Evolutionary conservation across 805 yeast genomes (phyloP).

Genomic region (Barnettozyma populi): DNA sequence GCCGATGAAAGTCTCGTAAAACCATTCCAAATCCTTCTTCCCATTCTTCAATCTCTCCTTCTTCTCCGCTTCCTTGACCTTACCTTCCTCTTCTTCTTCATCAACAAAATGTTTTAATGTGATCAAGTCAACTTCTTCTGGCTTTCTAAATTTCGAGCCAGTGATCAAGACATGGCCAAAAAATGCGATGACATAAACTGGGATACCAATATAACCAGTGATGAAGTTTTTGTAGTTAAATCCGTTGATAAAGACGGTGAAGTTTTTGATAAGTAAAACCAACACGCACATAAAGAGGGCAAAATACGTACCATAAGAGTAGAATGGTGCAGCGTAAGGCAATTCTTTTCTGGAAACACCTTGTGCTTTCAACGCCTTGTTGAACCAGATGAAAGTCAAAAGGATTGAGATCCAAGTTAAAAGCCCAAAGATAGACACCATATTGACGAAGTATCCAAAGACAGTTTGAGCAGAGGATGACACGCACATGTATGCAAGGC

Average conservation of each 20-base stretch:
- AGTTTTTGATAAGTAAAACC: slow-evolving; percentile 61
- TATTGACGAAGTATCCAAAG: slow-evolving; percentile 68
- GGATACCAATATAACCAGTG: slow-evolving; percentile 72
- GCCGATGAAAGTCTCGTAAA: slow-evolving; percentile 39
- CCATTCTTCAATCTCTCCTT: slow-evolving; percentile 20
- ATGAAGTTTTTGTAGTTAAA: slow-evolving; percentile 64
- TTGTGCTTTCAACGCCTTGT: slow-evolving; percentile 61
- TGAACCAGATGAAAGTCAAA: slow-evolving; percentile 61
- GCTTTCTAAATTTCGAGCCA: slow-evolving; percentile 42
- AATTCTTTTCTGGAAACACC: slow-evolving; percentile 51
- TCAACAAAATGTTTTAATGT: slow-evolving; percentile 41
- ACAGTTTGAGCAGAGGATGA: slow-evolving; percentile 51
- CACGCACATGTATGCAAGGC: slow-evolving; percentile 66
- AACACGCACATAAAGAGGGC: slow-evolving; percentile 50
- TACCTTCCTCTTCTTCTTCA: slow-evolving; percentile 23
- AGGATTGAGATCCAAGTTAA: slow-evolving; percentile 71
- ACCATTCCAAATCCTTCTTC: slow-evolving; percentile 35
- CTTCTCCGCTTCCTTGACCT: slow-evolving; percentile 22
- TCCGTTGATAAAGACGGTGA: slow-evolving; percentile 64
- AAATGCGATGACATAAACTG: slow-evolving; percentile 64
- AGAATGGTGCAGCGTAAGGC: slow-evolving; percentile 63
- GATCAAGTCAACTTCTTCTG: slow-evolving; percentile 54
- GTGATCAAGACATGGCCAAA: slow-evolving; percentile 59
- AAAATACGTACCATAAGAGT: slow-evolving; percentile 61
- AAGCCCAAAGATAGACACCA: slow-evolving; percentile 70